Percentiles rank a stretch among this genome's conserved stretches.
phyloP scores from a whole-genome alignment of 208 protist genomes.

The Blastocrithidia nonstop region DNA sequence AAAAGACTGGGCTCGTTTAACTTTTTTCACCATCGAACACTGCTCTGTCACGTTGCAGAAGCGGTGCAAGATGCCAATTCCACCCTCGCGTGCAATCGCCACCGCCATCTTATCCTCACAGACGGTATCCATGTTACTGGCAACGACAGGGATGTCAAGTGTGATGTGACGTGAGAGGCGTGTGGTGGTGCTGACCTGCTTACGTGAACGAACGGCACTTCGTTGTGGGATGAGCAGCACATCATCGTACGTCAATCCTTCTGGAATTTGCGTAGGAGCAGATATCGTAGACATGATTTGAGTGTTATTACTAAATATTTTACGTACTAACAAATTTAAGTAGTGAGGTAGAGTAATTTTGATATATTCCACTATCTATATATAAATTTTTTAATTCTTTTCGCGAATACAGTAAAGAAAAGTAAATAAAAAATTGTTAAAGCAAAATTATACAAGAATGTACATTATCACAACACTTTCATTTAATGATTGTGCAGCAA shows the following conservation, averaged over 20 bases:
- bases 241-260: constrained; percentile 79
- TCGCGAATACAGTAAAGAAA: too few species aligned
- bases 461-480: too few species aligned
- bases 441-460: too few species aligned
- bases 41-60: constrained; percentile 82
- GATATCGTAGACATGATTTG: constrained; percentile 14
- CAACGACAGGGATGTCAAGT: constrained; percentile 71
- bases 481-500: too few species aligned
- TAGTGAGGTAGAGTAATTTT: too few species aligned
- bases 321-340: too few species aligned
- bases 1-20: constrained; percentile 85
- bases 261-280: constrained; percentile 16
- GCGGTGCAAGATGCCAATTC: constrained; percentile 82
- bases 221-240: constrained; percentile 78
- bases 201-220: constrained; percentile 51
- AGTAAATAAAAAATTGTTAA: too few species aligned
- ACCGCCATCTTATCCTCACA: constrained; percentile 81
- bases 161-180: constrained; percentile 55
- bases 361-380: too few species aligned
- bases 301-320: background rate
- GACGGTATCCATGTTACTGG: constrained; percentile 88
- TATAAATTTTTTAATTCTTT: too few species aligned
- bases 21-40: constrained; percentile 72
- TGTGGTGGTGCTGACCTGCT: constrained; percentile 40
- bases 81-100: constrained; percentile 75